Base-by-base conservation (phyloP, 345 rosid genomes). In the Fremontodendron californicum region DNA sequence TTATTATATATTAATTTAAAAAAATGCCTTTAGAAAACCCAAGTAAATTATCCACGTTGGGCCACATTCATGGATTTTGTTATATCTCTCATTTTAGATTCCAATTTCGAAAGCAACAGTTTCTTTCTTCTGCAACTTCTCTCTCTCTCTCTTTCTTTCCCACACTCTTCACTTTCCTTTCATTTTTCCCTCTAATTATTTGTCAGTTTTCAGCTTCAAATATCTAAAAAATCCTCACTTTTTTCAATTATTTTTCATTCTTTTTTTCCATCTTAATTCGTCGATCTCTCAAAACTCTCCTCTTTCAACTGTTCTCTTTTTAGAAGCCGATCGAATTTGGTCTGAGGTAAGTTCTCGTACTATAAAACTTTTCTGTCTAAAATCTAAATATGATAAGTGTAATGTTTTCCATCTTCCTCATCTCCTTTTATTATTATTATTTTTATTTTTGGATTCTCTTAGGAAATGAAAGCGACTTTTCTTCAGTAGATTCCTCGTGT, bases 111-210 rank as follows among this genome's bases (percentile, higher is more conserved):
- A 45, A 29, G 52, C 27, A 65, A 65, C 35, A 6, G 16, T 49
- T 27, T 6, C 2, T 33, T 33, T 33, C 76, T 73, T 57, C 76
- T 73, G 46, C 75, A 72, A 54, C 75, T 37, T 51, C 23, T 52
- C 51, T 35, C 39, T 31, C n/a, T n/a, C n/a, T n/a, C n/a, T 42
- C 51, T 57, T 9, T 39, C 48, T 43, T 46, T 23, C 35, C 37
- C 49, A 15, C 78, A 48, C 62, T 49, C 78, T 63, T 62, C 78
- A 5, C 7, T 37, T 8, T 42, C 68, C 25, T 39, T 40, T 12
- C 19, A 6, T 16, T 42, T 63, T 75, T 23, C 62, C 33, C 49
- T 11, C 15, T 64, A 3, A 1, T 40, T 40, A 39, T 39, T 73
- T 71, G 9, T 40, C 8, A 7, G 13, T 3, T 48, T 25, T 12